A percentile compares a stretch with the other conserved stretches of the same genome.
These are phyloP conservation scores for Ophiosphaerella korrae DNA, from an alignment of 2,329 filamentous ascomycete species.

Conservation along the genomic window DNA sequence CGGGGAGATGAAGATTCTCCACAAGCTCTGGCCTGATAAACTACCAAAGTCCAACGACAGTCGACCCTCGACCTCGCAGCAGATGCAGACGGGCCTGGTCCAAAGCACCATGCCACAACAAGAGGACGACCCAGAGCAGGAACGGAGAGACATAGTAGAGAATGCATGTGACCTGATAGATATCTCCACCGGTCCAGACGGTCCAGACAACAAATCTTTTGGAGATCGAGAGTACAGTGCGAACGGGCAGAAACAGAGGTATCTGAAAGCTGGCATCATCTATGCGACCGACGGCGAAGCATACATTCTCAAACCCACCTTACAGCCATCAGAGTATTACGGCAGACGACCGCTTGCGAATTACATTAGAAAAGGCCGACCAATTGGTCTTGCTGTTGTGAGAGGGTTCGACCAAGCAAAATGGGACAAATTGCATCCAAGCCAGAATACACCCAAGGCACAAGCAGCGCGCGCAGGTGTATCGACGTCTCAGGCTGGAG, in stretches of 20 bases:
- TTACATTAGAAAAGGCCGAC: slow-evolving; percentile 77
- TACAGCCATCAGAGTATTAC: slow-evolving; percentile 85
- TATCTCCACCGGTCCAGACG: slow-evolving; percentile 52
- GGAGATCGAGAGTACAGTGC: slow-evolving; percentile 50
- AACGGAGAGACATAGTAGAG: slow-evolving; percentile 50
- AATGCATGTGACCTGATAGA: slow-evolving; percentile 55
- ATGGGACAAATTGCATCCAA: slow-evolving; percentile 76
- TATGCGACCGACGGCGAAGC: slow-evolving; percentile 80
- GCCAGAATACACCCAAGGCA: slow-evolving; percentile 48
- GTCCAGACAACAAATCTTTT: slow-evolving; percentile 55
- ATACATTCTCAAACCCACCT: slow-evolving; percentile 82
- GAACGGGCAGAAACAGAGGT: slow-evolving; percentile 61
- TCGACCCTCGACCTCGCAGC: slow-evolving; percentile 48
- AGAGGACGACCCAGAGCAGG: slow-evolving; percentile 50
- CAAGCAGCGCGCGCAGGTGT: slow-evolving; percentile 53
- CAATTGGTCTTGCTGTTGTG: slow-evolving; percentile 84
- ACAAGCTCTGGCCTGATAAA: slow-evolving; percentile 78
- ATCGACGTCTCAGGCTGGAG: slow-evolving; percentile 51
- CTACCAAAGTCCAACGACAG: slow-evolving; percentile 57
- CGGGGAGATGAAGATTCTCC: slow-evolving; percentile 88
- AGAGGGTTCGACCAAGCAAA: slow-evolving; percentile 80
- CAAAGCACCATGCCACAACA: slow-evolving; percentile 42
- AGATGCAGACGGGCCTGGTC: slow-evolving; percentile 34
- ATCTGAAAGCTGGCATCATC: slow-evolving; percentile 79
- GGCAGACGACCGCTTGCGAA: slow-evolving; percentile 80